phyloP scores from a whole-genome alignment of 1,139 yeast genomes.

The Pichia norvegensis region DNA sequence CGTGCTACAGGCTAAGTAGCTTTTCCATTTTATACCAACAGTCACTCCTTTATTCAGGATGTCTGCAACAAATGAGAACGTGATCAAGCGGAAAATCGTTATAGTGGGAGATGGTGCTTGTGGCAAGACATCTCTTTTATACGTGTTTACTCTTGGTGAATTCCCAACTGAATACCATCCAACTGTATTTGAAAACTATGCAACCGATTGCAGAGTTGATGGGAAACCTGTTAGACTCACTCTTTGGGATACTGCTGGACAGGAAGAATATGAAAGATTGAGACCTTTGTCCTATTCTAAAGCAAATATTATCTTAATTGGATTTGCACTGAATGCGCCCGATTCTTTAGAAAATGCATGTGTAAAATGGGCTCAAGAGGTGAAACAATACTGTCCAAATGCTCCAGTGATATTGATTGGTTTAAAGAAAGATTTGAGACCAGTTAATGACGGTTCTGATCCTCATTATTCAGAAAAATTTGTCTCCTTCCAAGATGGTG shows the following conservation, averaged over 20 bases:
- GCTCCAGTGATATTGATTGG: constrained; percentile 65
- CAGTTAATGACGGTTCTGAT: constrained; percentile 29
- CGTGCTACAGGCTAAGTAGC: background rate
- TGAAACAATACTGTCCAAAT: constrained; percentile 55
- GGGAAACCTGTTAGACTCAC: constrained; percentile 87
- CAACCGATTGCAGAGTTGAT: constrained; percentile 86
- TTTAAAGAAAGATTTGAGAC: constrained; percentile 58
- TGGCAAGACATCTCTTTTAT: constrained; percentile 85
- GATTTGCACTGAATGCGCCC: constrained; percentile 62
- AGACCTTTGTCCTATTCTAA: constrained; percentile 71
- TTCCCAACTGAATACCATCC: constrained; percentile 84
- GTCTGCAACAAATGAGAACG: constrained; percentile 19
- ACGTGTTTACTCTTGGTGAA: constrained; percentile 85
- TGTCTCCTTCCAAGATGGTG: constrained; percentile 50
- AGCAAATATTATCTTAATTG: constrained; percentile 64
- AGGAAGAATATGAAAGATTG: constrained; percentile 76
- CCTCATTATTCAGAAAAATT: constrained; percentile 32
- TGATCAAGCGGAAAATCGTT: constrained; percentile 66
- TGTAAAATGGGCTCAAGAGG: constrained; percentile 69
- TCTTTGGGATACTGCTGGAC: constrained; percentile 96
- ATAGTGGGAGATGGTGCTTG: constrained; percentile 96
- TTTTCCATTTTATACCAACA: background rate
- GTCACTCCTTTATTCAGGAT: background rate
- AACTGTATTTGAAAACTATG: constrained; percentile 91
- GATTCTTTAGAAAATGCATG: constrained; percentile 64